A percentile compares a stretch with the other conserved stretches of the same genome.
These are phyloP conservation scores for Yarrowia sp. DNA, from an alignment of 805 yeast species.

Conservation along the genomic window DNA sequence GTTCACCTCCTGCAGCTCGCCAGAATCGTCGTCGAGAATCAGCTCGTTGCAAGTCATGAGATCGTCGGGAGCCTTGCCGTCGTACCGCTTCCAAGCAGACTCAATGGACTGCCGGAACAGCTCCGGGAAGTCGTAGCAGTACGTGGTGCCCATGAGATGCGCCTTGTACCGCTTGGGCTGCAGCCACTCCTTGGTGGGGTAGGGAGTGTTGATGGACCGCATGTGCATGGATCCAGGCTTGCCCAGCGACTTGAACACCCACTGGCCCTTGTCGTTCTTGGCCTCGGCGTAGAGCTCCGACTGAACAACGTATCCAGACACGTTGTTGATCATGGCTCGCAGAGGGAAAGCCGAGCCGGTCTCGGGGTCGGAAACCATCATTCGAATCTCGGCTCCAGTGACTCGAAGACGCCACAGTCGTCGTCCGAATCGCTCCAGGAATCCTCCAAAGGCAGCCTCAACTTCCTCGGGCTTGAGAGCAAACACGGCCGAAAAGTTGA, in stretches of 20 bases:
- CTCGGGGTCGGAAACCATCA: conserved; percentile 88
- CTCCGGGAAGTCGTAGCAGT: conserved; percentile 98
- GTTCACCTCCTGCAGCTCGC: conserved; percentile 76
- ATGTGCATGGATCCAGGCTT: conserved; percentile 96
- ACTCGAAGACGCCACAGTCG: conserved; percentile 95
- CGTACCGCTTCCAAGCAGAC: conserved; percentile 72
- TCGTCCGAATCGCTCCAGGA: conserved; percentile 95
- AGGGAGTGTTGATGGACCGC: conserved; percentile 92
- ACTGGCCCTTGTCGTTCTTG: conserved; percentile 86
- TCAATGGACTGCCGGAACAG: conserved; percentile 89
- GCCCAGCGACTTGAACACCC: conserved; percentile 96
- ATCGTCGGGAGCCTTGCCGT: conserved; percentile 58
- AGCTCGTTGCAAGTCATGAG: conserved; percentile 77
- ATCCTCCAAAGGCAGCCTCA: conserved; percentile 95
- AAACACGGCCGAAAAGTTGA: conserved; percentile 94
- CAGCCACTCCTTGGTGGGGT: conserved; percentile 95
- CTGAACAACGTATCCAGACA: conserved; percentile 95
- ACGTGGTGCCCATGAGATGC: conserved; percentile 96
- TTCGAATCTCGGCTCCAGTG: conserved; percentile 96
- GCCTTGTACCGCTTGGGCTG: conserved; percentile 99
- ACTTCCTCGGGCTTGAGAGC: conserved; percentile 93
- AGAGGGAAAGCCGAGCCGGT: conserved; percentile 92
- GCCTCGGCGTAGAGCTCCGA: conserved; percentile 94
- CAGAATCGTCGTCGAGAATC: conserved; percentile 76
- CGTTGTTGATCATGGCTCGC: conserved; percentile 94